Evolutionary conservation across 192 early-diverging fungal genomes (phyloP), one percentile per base, ranked within the genome.

Genomic region (Chytriomyces hyalinus): DNA sequence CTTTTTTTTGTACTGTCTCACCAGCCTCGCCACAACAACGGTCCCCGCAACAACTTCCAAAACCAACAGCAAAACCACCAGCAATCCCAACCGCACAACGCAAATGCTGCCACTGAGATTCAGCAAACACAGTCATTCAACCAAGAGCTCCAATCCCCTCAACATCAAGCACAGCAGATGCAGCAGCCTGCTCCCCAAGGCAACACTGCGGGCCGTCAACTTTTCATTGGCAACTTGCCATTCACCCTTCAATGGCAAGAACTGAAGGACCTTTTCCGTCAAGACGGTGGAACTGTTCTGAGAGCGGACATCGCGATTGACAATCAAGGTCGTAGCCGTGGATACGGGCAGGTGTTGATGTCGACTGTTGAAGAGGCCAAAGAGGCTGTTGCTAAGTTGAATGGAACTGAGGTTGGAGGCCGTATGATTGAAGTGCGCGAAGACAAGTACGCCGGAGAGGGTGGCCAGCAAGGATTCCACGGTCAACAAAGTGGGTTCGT

Each of bases 171-270:
- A 5, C 63, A 73, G 26, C 28, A 8, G 13, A 13, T 20, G 9
- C 51, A n/a, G 6, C 22, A 48, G 36, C 20, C n/a, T 62, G 59
- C 53, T 61, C 51, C 70, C 0, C 47, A 8, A 11, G 65, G 20
- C 36, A 43, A 28, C 47, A 59, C 59, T 44, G 74, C 74, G 47
- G 83, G 83, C 26, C 83, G 83, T 51, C 77, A 78, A 67, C 84
- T 94, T 53, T 93, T 91, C 81, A 90, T 94, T 64, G 92, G 93
- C 67, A 94, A 94, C 87, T 82, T 94, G 22, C 90, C 92, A 11
- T 93, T 91, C 75, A 87, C 84, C 65, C 89, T 90, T 57, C 90
- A 92, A 68, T 94, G 92, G 93, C 91, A 93, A 69, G 93, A 95
- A 67, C 81, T 95, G 36, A 94, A 94, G 83, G 92, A 93, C 78